These are phyloP conservation scores for Neurospora terricola DNA, from an alignment of 495 filamentous ascomycete species.

Conservation along the genomic window DNA sequence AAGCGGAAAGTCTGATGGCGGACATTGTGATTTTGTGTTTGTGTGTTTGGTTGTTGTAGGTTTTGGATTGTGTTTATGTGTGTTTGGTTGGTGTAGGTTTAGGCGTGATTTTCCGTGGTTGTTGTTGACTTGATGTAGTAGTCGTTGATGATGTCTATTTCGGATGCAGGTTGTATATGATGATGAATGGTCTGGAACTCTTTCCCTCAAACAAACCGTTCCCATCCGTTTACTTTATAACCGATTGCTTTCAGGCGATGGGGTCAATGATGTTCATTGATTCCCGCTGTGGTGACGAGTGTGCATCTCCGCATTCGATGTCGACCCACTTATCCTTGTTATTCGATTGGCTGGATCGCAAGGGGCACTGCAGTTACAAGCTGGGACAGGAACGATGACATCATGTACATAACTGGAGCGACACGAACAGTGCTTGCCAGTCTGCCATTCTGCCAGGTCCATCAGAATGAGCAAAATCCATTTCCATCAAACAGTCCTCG, in stretches of 20 bases:
- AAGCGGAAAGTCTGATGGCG: not conserved
- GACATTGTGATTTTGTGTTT: not conserved
- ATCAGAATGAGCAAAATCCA: not conserved
- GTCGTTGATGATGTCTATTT: not conserved
- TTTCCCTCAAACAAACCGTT: not conserved
- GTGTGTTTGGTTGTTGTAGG: not conserved
- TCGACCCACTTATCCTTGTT: not conserved
- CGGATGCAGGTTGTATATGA: not conserved
- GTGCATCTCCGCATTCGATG: not conserved
- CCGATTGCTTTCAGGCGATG: not conserved
- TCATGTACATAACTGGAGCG: not conserved
- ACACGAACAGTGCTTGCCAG: not conserved
- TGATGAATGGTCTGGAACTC: not conserved
- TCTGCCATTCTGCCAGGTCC: not conserved
- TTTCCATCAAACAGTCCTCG: not conserved
- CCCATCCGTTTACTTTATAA: not conserved
- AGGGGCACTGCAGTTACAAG: not conserved
- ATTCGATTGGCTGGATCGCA: not conserved
- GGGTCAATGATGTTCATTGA: not conserved
- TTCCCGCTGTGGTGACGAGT: not conserved
- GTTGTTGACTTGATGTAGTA: not conserved
- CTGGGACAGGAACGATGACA: not conserved
- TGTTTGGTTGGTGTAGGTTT: not conserved
- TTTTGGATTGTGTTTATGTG: not conserved
- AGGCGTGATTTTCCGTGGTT: too few relatives aligned